Base-by-base conservation (phyloP, 148 eudicot genomes). In the Rhododendron simsii region DNA sequence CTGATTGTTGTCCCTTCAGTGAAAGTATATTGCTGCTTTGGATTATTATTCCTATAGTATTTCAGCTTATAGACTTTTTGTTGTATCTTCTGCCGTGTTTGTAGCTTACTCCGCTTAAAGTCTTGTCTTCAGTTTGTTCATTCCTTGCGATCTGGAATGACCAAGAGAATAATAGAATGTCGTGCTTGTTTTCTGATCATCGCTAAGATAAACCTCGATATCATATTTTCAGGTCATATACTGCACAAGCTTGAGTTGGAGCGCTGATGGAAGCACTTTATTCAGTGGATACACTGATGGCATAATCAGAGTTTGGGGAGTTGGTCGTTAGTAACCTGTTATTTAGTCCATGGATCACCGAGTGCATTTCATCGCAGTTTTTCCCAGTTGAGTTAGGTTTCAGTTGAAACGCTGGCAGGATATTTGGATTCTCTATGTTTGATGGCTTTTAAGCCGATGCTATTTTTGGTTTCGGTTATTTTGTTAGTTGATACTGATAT, bases 171-270 rank as follows among this genome's bases (percentile, higher is more conserved):
- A 15, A 37, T 18, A 8, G 48, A 35, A 75, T 35, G 26, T 18
- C 2, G 8, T 33, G 41, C 15, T 67, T 35, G 78, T 37, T 37
- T 75, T 75, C 2, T 16, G 7, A 37, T 20, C 1, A 4, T 28
- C 4, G 0, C 79, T 18, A 20, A 26, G 35, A 71, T 71, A 30
- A 39, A 39, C 48, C 48, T 75, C 5, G 12, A 8, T 11, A 7
- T 75, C 47, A 3, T 37, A 7, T 75, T 35, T 75, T 35, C 47
- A 75, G 79, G 79, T 75, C 47, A 18, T 75, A 6, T 75, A 75
- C 79, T 75, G 79, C 48, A 75, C 79, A 37, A 75, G 79, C 79
- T 75, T 75, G 79, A 75, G 79, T 75, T 75, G 79, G 79, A 75
- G 79, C 15, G 79, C 47, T 75, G 79, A 75, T 75, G 79, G 79